Percentiles rank a stretch among this genome's conserved stretches.
phyloP scores from a whole-genome alignment of 2,329 filamentous ascomycete species.

The Lecanicillium sp. region DNA sequence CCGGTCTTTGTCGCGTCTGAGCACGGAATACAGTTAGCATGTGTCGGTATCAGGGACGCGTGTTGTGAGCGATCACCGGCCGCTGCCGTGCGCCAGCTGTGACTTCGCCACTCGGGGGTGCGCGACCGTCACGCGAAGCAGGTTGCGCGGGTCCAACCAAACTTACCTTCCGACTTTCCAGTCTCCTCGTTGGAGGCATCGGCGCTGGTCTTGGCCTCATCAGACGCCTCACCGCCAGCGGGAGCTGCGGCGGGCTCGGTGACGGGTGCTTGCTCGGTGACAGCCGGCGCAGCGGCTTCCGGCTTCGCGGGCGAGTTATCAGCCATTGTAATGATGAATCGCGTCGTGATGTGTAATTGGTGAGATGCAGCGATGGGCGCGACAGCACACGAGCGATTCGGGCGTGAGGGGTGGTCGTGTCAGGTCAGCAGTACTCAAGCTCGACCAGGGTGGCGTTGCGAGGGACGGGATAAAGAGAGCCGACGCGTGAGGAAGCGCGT shows the following conservation, averaged over 20 bases:
- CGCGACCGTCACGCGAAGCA: not conserved
- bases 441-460: constrained; percentile 10
- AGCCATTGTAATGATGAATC: constrained; percentile 28
- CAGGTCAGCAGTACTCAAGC: constrained; percentile 11
- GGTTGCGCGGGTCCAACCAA: constrained; percentile 2
- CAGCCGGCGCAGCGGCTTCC: constrained; percentile 27
- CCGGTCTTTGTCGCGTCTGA: constrained; percentile 17
- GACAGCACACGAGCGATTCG: constrained; percentile 2
- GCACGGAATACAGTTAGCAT: constrained; percentile 2
- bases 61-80: constrained; percentile 1
- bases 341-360: constrained; percentile 7
- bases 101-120: not conserved
- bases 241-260: constrained; percentile 25
- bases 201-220: constrained; percentile 20
- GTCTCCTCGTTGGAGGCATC: constrained; percentile 24
- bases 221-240: constrained; percentile 19
- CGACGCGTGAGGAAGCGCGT: constrained; percentile 14
- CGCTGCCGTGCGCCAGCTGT: not conserved
- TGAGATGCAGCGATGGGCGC: constrained; percentile 1
- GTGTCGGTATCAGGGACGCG: not conserved
- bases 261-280: constrained; percentile 17
- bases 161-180: constrained; percentile 29
- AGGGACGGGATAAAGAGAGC: constrained; percentile 9
- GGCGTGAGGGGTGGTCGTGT: constrained; percentile 1
- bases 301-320: constrained; percentile 33